A percentile compares a stretch with the other conserved stretches of the same genome.
phyloP scores from a whole-genome alignment of 2,329 filamentous ascomycete species.

The Clonostachys sp. region DNA sequence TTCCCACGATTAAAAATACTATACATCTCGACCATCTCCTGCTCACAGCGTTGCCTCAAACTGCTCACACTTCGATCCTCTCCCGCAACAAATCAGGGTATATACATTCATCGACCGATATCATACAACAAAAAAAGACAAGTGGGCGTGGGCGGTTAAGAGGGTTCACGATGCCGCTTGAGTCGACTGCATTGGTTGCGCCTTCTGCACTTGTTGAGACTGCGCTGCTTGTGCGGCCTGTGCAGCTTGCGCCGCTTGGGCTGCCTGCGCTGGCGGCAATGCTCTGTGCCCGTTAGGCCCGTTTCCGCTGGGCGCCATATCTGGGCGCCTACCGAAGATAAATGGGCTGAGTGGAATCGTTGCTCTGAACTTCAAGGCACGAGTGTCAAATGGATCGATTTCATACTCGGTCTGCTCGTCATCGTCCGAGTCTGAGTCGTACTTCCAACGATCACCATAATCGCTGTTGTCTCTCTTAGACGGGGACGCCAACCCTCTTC shows the following conservation, averaged over 20 bases:
- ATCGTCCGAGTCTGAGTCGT: slow-evolving; percentile 82
- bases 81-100: slow-evolving; percentile 2
- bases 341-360: slow-evolving; percentile 46
- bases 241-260: neutral
- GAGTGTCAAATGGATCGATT: slow-evolving; percentile 65
- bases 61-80: too few species aligned
- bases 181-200: neutral
- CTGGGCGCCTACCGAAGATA: slow-evolving; percentile 26
- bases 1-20: slow-evolving; percentile 1
- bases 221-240: neutral
- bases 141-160: too few species aligned
- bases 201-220: neutral
- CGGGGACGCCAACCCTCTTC: slow-evolving; percentile 58
- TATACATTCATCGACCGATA: slow-evolving; percentile 7
- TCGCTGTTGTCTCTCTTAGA: slow-evolving; percentile 14
- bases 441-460: slow-evolving; percentile 72
- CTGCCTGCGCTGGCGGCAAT: neutral
- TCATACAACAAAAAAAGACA: slow-evolving; percentile 10
- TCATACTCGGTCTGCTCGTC: slow-evolving; percentile 72
- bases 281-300: neutral
- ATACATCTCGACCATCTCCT: slow-evolving; percentile 2
- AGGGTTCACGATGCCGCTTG: neutral
- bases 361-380: slow-evolving; percentile 56
- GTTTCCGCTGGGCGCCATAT: neutral
- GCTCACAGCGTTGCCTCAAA: neutral